Percentiles rank a stretch among this genome's conserved stretches.
These are phyloP conservation scores for Daldinia loculata DNA, from an alignment of 495 filamentous ascomycete species.

Conservation along the genomic window DNA sequence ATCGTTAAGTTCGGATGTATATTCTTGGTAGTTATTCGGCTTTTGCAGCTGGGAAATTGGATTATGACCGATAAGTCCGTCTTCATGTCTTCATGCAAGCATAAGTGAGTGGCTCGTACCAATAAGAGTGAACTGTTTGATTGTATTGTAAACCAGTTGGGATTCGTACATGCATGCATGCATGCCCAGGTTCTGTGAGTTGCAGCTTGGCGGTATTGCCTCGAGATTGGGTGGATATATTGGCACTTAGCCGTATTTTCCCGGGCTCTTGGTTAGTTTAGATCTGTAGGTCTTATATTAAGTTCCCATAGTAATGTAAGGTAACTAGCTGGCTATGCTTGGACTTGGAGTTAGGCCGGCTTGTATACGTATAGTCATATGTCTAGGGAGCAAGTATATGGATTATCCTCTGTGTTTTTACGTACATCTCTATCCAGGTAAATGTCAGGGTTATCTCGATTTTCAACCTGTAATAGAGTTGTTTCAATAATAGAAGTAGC, in stretches of 20 bases:
- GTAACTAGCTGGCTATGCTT: not conserved
- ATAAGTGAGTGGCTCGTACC: not conserved
- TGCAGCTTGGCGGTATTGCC: not conserved
- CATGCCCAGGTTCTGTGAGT: not conserved
- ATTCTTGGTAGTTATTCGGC: constrained; percentile 8
- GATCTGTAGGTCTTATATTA: not conserved
- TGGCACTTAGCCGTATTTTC: not conserved
- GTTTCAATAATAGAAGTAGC: too few species aligned
- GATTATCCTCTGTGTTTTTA: too few species aligned
- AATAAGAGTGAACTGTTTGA: not conserved
- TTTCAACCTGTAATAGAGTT: too few species aligned
- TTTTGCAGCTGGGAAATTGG: constrained; percentile 9
- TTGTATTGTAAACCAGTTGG: not conserved
- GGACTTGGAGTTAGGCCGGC: not conserved
- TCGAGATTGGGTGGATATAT: not conserved
- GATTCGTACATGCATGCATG: not conserved
- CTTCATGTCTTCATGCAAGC: not conserved
- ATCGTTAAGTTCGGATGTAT: not conserved
- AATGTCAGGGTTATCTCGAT: too few species aligned
- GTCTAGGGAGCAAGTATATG: not conserved
- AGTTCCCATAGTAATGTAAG: not conserved
- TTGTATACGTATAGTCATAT: not conserved
- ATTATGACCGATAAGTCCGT: not conserved
- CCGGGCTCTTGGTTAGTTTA: not conserved
- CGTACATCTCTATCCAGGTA: too few species aligned